Conservation (phyloP, 1,139 yeast species). For the Suhomyces chickasaworum region DNA sequence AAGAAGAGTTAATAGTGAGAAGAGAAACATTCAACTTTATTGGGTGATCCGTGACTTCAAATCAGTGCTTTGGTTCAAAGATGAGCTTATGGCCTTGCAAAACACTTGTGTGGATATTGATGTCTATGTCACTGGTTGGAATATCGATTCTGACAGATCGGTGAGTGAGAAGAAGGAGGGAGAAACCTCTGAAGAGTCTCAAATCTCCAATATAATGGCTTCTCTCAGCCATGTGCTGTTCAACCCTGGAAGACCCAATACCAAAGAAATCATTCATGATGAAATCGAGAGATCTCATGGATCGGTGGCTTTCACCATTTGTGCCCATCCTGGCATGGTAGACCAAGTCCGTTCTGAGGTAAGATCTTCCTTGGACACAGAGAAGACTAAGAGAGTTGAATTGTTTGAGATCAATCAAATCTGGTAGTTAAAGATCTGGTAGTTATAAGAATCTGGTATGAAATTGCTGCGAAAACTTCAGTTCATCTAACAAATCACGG, state of each 20-base stretch:
- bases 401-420: constrained; percentile 12
- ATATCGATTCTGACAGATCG: neutral
- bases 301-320: constrained; percentile 42
- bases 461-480: neutral
- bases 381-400: constrained; percentile 10
- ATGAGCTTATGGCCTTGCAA: constrained; percentile 38
- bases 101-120: constrained; percentile 28
- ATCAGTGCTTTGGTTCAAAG: constrained; percentile 54
- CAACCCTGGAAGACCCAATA: constrained; percentile 45
- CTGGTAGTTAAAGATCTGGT: too few species aligned
- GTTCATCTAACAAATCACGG: neutral
- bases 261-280: constrained; percentile 33
- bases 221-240: constrained; percentile 28
- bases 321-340: constrained; percentile 53
- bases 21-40: constrained; percentile 26
- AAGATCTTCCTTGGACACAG: neutral
- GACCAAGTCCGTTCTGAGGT: constrained; percentile 35
- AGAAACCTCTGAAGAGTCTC: neutral
- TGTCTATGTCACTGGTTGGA: constrained; percentile 39
- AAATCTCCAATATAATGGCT: neutral
- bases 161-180: constrained; percentile 1
- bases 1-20: constrained; percentile 10
- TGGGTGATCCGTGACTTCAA: constrained; percentile 44
- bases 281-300: constrained; percentile 32
- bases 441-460: too few species aligned